Evolutionary conservation across 1,139 yeast genomes (phyloP), one percentile per base, ranked within the genome.

Genomic region (Nakaseomyces bracarensis): DNA sequence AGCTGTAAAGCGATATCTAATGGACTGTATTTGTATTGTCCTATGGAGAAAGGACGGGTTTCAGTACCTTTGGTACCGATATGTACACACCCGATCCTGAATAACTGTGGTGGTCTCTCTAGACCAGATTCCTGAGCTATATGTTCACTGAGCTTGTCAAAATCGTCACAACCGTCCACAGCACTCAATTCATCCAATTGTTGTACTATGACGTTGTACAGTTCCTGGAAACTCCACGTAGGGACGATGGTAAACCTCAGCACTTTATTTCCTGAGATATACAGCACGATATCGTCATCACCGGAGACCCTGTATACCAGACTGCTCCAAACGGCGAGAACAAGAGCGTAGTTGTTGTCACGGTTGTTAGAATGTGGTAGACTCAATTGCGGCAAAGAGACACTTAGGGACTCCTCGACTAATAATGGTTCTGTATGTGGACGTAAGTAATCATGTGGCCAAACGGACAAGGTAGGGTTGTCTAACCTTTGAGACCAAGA

Each of bases 211-310:
- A 39, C 39, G 10, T 44, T 43, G 40, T 51, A 54, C 44, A 87
- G 67, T 38, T 79, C 75, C 1, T 53, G 45, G 52, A 87, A 83
- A 0, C 79, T 63, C 54, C 68, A 56, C 10, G 67, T 64, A 29
- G 83, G 76, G 42, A 74, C 56, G 33, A 86, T 66, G 28, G 67
- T 68, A 41, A 82, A 67, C 55, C 95, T 71, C 35, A 85, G 61
- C 21, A 84, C 77, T 19, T 67, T 63, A 35, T 64, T 59, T 13
- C 70, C 63, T 46, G 78, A 79, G 1, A 93, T 77, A 21, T 94
- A 86, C 48, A 91, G 66, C n/a, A 83, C 80, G 42, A 91, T 79
- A 56, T 91, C 97, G 50, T 87, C 96, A 58, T 91, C 97, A 21
- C 96, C 97, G 4, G 96, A 82, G 43, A 85, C 69, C 58, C 97